Evolutionary conservation across 1,139 yeast genomes (phyloP).

Genomic region (Candida labiduridarum): DNA sequence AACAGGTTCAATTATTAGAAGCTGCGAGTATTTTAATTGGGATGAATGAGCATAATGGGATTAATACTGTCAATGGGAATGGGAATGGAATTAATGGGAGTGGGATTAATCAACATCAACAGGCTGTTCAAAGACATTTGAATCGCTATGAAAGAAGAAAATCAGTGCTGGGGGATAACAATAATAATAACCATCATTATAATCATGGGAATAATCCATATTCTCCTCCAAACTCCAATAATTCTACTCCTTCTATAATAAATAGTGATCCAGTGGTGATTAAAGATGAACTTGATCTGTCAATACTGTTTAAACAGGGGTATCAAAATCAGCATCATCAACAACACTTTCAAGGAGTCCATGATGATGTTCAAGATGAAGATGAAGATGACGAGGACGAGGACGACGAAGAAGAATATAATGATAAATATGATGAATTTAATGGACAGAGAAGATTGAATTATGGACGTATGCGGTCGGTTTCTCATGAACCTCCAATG

Average conservation of each 20-base stretch:
- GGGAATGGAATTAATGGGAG: background rate
- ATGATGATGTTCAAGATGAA: background rate
- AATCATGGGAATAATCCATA: constrained; percentile 5
- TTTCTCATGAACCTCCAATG: constrained; percentile 24
- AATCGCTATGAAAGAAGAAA: constrained; percentile 1
- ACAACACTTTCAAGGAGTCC: background rate
- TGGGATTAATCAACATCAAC: background rate
- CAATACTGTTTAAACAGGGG: background rate
- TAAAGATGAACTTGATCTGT: background rate
- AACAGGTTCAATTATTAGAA: constrained; percentile 84
- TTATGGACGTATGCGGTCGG: constrained; percentile 18
- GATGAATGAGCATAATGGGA: constrained; percentile 55
- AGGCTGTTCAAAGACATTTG: constrained; percentile 2
- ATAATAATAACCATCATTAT: background rate
- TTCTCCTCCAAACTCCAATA: constrained; percentile 10
- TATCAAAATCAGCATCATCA: background rate
- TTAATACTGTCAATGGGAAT: background rate
- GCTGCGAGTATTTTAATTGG: constrained; percentile 87
- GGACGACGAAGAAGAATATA: background rate
- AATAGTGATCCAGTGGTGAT: background rate
- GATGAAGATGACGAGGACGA: background rate
- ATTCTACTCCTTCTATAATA: background rate
- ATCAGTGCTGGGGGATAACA: background rate
- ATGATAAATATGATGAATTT: constrained; percentile 4
- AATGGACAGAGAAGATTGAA: constrained; percentile 6